phyloP scores from a whole-genome alignment of 2,329 filamentous ascomycete species.

The Cladosporium phlei region DNA sequence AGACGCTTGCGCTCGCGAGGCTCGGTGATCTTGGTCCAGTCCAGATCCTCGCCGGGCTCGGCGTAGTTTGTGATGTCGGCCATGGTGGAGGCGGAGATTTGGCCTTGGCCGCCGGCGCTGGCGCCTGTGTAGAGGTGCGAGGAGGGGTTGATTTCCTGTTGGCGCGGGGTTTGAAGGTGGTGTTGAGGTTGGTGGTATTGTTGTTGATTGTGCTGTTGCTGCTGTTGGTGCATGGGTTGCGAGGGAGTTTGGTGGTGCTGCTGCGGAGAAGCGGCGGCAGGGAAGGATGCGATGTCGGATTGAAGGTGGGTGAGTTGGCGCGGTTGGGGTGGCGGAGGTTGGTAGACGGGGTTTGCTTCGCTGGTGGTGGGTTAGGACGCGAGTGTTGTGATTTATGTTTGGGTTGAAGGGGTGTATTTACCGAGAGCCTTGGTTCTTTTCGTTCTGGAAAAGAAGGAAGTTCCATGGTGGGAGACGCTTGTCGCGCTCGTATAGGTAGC shows the following conservation, averaged over 20 bases:
- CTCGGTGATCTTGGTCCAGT: slow-evolving; percentile 36
- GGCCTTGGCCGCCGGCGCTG: slow-evolving; percentile 27
- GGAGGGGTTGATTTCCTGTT: slow-evolving; percentile 25
- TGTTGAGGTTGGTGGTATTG: slow-evolving; percentile 8
- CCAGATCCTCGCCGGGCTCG: slow-evolving; percentile 36
- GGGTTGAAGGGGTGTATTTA: background rate
- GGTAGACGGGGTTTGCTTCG: slow-evolving; percentile 13
- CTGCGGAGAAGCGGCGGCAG: slow-evolving; percentile 8
- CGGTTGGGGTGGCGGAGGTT: slow-evolving; percentile 14
- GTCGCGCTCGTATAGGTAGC: slow-evolving; percentile 81
- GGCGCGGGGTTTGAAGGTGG: slow-evolving; percentile 9
- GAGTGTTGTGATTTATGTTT: background rate
- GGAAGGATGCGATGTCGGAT: slow-evolving; percentile 29
- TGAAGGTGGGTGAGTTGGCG: slow-evolving; percentile 26
- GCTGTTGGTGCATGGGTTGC: slow-evolving; percentile 14
- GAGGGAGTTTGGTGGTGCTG: slow-evolving; percentile 1
- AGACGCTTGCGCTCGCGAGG: slow-evolving; percentile 34
- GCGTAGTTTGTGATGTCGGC: slow-evolving; percentile 35
- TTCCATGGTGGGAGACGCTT: slow-evolving; percentile 75
- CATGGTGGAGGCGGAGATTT: slow-evolving; percentile 30
- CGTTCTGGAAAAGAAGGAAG: slow-evolving; percentile 58
- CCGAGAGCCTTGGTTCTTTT: slow-evolving; percentile 36
- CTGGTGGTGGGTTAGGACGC: slow-evolving; percentile 1
- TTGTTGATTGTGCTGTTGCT: background rate
- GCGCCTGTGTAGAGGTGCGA: slow-evolving; percentile 33